A percentile compares a stretch with the other conserved stretches of the same genome.
phyloP scores from a whole-genome alignment of 1,284 basidiomycete species.

The Ceratobasidium sp. region DNA sequence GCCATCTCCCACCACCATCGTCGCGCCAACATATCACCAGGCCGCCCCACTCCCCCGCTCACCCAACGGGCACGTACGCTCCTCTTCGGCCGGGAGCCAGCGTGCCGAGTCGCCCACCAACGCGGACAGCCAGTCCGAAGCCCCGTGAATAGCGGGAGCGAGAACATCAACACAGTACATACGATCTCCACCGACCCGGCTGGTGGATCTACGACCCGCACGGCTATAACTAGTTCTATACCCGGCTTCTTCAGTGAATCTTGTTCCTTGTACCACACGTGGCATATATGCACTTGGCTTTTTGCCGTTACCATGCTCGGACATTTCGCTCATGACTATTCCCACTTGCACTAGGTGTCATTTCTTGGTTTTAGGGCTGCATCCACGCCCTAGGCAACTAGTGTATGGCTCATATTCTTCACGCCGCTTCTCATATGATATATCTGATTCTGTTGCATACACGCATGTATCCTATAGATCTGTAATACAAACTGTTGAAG shows the following conservation, averaged over 20 bases:
- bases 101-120: conserved; percentile 13
- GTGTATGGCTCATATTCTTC: conserved; percentile 28
- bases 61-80: neutral
- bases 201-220: conserved; percentile 19
- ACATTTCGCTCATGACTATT: conserved; percentile 6
- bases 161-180: conserved; percentile 4
- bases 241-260: conserved; percentile 9
- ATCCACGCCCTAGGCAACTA: conserved; percentile 27
- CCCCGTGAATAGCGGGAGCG: neutral
- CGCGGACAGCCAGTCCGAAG: neutral
- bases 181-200: neutral
- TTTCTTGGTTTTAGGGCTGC: conserved; percentile 36
- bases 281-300: conserved; percentile 19
- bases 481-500: conserved; percentile 29
- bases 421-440: conserved; percentile 24
- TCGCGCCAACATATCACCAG: conserved; percentile 20
- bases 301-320: conserved; percentile 28
- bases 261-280: conserved; percentile 29
- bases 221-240: conserved; percentile 32
- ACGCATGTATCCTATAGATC: conserved; percentile 33
- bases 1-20: conserved; percentile 2
- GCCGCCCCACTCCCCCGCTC: conserved; percentile 8
- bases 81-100: conserved; percentile 14
- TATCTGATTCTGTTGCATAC: conserved; percentile 11
- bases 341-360: conserved; percentile 18